Evolutionary conservation across 1,284 basidiomycete species (phyloP).

Genomic region (Moesziomyces sp.): DNA sequence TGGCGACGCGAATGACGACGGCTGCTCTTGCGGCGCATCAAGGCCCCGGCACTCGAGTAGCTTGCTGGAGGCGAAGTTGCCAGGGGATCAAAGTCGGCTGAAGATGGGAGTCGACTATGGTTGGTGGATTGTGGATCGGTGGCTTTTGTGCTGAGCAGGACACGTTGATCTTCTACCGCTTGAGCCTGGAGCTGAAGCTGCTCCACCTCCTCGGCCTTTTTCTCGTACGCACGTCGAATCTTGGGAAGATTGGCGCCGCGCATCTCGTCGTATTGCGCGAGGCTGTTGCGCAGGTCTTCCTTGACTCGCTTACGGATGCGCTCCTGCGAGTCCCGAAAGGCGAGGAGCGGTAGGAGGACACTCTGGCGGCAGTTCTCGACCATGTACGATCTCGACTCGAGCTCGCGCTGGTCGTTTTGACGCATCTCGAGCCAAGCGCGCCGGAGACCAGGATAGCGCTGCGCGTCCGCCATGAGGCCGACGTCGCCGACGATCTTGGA

Average conservation of each 20-base stretch:
- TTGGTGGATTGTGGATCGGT: conserved; percentile 2
- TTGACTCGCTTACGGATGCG: conserved; percentile 63
- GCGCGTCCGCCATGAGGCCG: conserved; percentile 43
- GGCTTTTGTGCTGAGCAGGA: conserved; percentile 45
- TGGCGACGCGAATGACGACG: conserved; percentile 29
- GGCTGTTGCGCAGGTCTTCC: conserved; percentile 54
- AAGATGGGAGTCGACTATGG: conserved; percentile 15
- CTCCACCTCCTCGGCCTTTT: conserved; percentile 62
- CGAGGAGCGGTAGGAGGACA: conserved; percentile 55
- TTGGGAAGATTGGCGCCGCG: conserved; percentile 52
- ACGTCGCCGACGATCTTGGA: conserved; percentile 44
- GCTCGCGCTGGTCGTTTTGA: conserved; percentile 52
- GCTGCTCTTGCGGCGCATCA: conserved; percentile 38
- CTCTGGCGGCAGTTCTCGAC: conserved; percentile 47
- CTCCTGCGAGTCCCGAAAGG: conserved; percentile 63
- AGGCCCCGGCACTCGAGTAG: conserved; percentile 4
- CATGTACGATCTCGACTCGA: conserved; percentile 56
- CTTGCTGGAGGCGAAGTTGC: conserved; percentile 19
- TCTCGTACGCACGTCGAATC: conserved; percentile 58
- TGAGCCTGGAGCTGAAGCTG: conserved; percentile 57
- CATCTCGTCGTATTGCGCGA: conserved; percentile 63
- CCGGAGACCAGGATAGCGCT: conserved; percentile 36
- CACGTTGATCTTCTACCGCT: conserved; percentile 63
- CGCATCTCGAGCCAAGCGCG: conserved; percentile 55
- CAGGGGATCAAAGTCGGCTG: conserved; percentile 16